phyloP scores from a whole-genome alignment of 1,139 yeast genomes.

The Protomyces inundatus region DNA sequence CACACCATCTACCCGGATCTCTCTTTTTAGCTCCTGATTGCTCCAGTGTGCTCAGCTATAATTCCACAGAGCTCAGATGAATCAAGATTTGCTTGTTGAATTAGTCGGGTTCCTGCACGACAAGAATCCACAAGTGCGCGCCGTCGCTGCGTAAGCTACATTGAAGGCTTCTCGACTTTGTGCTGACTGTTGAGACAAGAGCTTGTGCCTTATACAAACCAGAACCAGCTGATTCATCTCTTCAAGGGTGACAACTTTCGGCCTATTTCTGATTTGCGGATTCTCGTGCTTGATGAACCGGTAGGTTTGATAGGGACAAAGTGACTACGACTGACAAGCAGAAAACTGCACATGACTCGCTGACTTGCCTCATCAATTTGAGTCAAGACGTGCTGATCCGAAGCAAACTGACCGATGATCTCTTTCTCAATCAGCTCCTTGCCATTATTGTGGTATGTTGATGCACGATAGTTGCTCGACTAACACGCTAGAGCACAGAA shows the following conservation, averaged over 20 bases:
- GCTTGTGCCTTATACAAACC: slow-evolving; percentile 65
- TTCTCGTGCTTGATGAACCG: slow-evolving; percentile 50
- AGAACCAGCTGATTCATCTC: slow-evolving; percentile 58
- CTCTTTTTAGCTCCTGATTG: background rate
- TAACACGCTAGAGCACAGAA: slow-evolving; percentile 41
- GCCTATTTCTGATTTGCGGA: slow-evolving; percentile 70
- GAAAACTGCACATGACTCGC: slow-evolving; percentile 46
- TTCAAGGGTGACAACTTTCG: slow-evolving; percentile 67
- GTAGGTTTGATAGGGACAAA: slow-evolving; percentile 19
- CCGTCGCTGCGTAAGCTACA: slow-evolving; percentile 55
- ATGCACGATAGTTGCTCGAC: background rate
- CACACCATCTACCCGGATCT: background rate
- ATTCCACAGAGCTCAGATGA: background rate
- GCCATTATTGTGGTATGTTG: slow-evolving; percentile 28
- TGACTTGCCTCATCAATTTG: slow-evolving; percentile 75
- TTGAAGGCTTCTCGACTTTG: too few species aligned
- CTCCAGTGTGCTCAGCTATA: background rate
- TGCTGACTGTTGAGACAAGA: slow-evolving; percentile 46
- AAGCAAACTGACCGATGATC: slow-evolving; percentile 60
- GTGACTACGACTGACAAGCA: slow-evolving; percentile 29
- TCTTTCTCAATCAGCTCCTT: slow-evolving; percentile 48
- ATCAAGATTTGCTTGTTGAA: slow-evolving; percentile 30
- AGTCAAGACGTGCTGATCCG: slow-evolving; percentile 64
- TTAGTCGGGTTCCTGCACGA: slow-evolving; percentile 78
- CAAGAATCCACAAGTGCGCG: slow-evolving; percentile 74